Evolutionary conservation across 441 rosid species (phyloP), one percentile per base, ranked within the genome.

Genomic region (Omphalea diandra): DNA sequence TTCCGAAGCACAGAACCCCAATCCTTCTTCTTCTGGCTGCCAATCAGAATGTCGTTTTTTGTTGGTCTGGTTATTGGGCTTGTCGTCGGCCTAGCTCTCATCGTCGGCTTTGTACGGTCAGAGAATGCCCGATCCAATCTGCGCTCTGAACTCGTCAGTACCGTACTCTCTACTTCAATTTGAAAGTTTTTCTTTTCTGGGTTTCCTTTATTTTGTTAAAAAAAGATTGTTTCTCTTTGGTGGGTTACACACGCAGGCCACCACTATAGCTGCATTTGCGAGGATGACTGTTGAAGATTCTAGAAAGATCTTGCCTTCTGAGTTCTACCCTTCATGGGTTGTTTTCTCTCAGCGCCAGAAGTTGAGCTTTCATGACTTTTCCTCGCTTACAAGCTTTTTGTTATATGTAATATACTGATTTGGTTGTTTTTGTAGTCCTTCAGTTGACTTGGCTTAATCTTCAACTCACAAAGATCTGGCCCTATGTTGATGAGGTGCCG

Each of bases 391-490:
- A 66, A 50, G 35, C 58, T 61, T 54, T 22, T 5, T 49, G 4
- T 44, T 22, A 7, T 11, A 12, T 17, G 11, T 22, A 43, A 53
- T 4, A 47, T 44, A 64, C 76, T 84, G 77, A 83, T 82, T 84
- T 17, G 65, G n/a, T 17, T 57, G 36, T 68, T 40, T 54, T 79
- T 68, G 40, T 3, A 60, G 65, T 77, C 68, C 69, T 86, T 71
- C 88, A 89, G 97, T 83, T 93, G 87, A 86, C 78, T 64, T 93
- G 99, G 99, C 86, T 96, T n/a, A 96, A 96, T 74, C 80, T 72
- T 57, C 98, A 90, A 57, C 91, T 96, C 36, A 82, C 84, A 27
- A 96, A 96, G 94, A 90, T 96, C 85, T 96, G 99, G 99, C 98
- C 98, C 72, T 85, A 83, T 75, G 99, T 96, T 63, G 61, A 91